A percentile compares a stretch with the other conserved stretches of the same genome.
These are phyloP conservation scores for Ophiostoma fasciatum DNA, from an alignment of 2,329 filamentous ascomycete species.

Conservation along the genomic window DNA sequence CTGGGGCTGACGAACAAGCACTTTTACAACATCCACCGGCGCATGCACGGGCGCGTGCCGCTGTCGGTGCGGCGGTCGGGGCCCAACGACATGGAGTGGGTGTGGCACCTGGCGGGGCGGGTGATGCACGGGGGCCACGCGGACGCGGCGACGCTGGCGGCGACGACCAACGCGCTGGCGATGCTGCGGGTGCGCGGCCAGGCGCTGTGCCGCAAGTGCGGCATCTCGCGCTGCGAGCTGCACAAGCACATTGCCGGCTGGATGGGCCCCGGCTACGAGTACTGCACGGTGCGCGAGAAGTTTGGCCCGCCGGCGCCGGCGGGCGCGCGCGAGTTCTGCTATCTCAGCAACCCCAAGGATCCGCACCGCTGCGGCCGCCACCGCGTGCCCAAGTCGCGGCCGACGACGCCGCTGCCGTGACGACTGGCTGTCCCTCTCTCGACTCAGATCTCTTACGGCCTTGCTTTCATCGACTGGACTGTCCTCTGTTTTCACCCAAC, in stretches of 20 bases:
- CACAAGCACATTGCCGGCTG: conserved; percentile 46
- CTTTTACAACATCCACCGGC: conserved; percentile 43
- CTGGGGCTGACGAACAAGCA: conserved; percentile 42
- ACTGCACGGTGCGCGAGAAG: conserved; percentile 44
- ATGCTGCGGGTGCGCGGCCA: conserved; percentile 40
- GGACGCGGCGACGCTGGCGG: conserved; percentile 3
- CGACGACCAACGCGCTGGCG: conserved; percentile 21
- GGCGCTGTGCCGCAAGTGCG: conserved; percentile 48
- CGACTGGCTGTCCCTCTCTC: too few species aligned
- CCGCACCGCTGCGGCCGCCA: conserved; percentile 44
- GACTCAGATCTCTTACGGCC: neutral
- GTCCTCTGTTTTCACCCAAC: neutral
- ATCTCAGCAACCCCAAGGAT: conserved; percentile 44
- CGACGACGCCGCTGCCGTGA: conserved; percentile 6
- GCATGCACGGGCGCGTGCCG: conserved; percentile 39
- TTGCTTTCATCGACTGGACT: neutral
- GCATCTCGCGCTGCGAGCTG: conserved; percentile 45
- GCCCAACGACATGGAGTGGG: conserved; percentile 49
- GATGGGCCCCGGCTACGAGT: conserved; percentile 42
- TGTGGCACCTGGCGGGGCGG: conserved; percentile 40
- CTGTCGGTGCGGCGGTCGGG: conserved; percentile 41
- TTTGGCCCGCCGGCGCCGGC: conserved; percentile 35
- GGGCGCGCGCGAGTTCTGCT: conserved; percentile 37
- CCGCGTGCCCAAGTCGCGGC: conserved; percentile 19
- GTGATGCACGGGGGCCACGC: conserved; percentile 1